Evolutionary conservation across 768 basidiomycete species (phyloP).

Genomic region (Tricholoma matsutake): DNA sequence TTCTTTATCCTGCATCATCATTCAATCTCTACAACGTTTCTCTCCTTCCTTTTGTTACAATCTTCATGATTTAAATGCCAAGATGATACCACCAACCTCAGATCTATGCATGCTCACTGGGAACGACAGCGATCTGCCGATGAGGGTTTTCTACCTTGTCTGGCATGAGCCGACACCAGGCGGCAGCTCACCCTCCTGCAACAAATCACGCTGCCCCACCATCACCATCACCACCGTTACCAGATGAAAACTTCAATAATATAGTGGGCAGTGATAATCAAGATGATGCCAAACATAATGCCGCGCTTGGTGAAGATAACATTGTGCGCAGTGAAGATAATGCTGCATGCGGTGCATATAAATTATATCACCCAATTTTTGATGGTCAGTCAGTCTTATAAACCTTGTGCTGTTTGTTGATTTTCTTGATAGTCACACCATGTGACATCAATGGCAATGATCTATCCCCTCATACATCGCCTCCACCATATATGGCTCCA

Average conservation of each 20-base stretch:
- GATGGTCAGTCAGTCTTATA: not conserved
- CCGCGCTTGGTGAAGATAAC: not conserved
- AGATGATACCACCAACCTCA: not conserved
- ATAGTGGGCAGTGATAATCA: too few relatives aligned
- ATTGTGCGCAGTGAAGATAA: not conserved
- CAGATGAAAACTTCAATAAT: not conserved
- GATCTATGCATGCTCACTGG: not conserved
- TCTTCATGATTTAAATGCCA: not conserved
- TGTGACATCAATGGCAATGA: conserved; percentile 8
- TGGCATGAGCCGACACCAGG: not conserved
- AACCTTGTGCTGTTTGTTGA: not conserved
- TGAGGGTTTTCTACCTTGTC: not conserved
- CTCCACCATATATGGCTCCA: not conserved
- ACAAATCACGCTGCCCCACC: not conserved
- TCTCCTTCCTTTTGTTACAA: not conserved
- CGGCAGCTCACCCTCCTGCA: not conserved
- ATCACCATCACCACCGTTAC: not conserved
- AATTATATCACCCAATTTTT: not conserved
- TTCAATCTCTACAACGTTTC: not conserved
- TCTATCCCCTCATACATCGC: conserved; percentile 5
- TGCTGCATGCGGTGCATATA: not conserved
- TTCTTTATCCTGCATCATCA: not conserved
- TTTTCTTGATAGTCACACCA: conserved; percentile 5
- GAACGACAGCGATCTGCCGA: not conserved
- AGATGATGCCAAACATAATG: not conserved